A percentile compares a stretch with the other conserved stretches of the same genome.
These are phyloP conservation scores for Myxozyma lipomycoides DNA, from an alignment of 805 yeast species.

Conservation along the genomic window DNA sequence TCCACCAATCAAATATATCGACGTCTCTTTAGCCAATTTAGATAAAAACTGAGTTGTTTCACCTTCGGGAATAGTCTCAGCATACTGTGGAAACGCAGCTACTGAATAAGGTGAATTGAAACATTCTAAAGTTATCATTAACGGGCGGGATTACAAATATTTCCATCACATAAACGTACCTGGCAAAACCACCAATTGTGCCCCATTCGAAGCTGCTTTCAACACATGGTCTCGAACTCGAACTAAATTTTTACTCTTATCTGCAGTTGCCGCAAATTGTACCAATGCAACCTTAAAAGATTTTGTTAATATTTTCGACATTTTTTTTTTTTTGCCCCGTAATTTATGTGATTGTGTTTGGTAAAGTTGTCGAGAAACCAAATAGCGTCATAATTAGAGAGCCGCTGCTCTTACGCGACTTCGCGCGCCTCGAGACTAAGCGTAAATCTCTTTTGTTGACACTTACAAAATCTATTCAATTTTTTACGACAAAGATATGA, in stretches of 20 bases:
- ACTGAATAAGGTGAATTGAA: conserved; percentile 95
- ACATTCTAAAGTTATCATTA: conserved; percentile 51
- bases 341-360: too few species aligned
- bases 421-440: too few species aligned
- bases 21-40: conserved; percentile 58
- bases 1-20: conserved; percentile 77
- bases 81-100: conserved; percentile 77
- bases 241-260: conserved; percentile 70
- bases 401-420: too few species aligned
- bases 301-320: conserved; percentile 11
- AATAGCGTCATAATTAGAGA: too few species aligned
- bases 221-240: conserved; percentile 62
- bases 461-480: too few species aligned
- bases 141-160: background rate
- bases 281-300: conserved; percentile 57
- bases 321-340: background rate
- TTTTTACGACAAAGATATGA: too few species aligned
- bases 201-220: conserved; percentile 61
- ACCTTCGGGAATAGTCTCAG: conserved; percentile 80
- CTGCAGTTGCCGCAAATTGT: conserved; percentile 77
- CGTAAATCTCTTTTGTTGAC: too few species aligned
- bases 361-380: too few species aligned
- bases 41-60: conserved; percentile 58
- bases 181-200: conserved; percentile 80
- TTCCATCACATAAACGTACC: conserved; percentile 11